A percentile compares a stretch with the other conserved stretches of the same genome.
These are phyloP conservation scores for Leonotis leonurus DNA, from an alignment of 257 asterid genomes.

Conservation along the genomic window DNA sequence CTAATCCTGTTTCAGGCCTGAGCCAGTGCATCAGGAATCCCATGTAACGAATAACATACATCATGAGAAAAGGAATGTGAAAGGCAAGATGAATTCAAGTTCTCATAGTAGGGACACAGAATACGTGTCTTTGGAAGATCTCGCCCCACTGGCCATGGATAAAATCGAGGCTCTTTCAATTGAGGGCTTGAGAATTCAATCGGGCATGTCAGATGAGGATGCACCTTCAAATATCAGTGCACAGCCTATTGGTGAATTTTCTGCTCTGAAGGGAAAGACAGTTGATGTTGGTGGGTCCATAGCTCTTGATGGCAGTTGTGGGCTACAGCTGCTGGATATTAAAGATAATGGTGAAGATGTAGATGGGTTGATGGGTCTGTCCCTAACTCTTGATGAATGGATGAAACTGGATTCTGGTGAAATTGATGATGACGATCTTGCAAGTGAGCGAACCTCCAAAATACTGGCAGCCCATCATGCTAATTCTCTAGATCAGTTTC, in stretches of 20 bases:
- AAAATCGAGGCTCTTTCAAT: slow-evolving; percentile 54
- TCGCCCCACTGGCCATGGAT: slow-evolving; percentile 96
- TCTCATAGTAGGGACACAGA: slow-evolving; percentile 41
- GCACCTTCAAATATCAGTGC: slow-evolving; percentile 65
- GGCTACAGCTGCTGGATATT: slow-evolving; percentile 68
- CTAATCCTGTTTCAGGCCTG: slow-evolving; percentile 43
- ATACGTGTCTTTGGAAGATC: slow-evolving; percentile 72
- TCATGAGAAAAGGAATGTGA: slow-evolving; percentile 18
- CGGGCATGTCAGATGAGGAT: slow-evolving; percentile 72
- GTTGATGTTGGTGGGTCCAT: slow-evolving; percentile 44
- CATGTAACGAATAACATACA: slow-evolving; percentile 22
- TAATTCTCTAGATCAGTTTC: slow-evolving; percentile 49
- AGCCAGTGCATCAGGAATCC: slow-evolving; percentile 29
- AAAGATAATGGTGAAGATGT: slow-evolving; percentile 61
- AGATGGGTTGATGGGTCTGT: slow-evolving; percentile 88
- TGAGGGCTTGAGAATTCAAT: slow-evolving; percentile 73
- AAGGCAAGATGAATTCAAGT: slow-evolving; percentile 17
- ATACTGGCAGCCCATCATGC: slow-evolving; percentile 94
- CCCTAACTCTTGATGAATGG: slow-evolving; percentile 94
- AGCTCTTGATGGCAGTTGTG: slow-evolving; percentile 85
- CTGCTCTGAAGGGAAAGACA: slow-evolving; percentile 68
- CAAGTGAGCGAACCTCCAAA: slow-evolving; percentile 62
- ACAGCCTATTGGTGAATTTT: slow-evolving; percentile 56
- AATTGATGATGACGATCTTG: slow-evolving; percentile 59
- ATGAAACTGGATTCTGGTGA: slow-evolving; percentile 93